Conservation (phyloP, 306 rosid species). For the Quercus bicolor region DNA sequence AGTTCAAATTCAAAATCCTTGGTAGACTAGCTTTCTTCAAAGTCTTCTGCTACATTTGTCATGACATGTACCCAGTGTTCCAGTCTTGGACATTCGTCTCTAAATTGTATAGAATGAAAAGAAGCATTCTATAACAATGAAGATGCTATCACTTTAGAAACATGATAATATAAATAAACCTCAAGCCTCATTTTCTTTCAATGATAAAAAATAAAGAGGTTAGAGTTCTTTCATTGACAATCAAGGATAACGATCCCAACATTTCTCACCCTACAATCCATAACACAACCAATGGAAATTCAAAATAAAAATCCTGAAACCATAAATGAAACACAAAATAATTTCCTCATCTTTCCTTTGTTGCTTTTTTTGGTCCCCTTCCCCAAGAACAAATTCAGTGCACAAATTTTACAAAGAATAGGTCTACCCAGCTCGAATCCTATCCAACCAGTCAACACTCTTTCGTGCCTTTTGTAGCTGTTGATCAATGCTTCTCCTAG, state of each 20-base stretch:
- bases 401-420: slow-evolving; percentile 11
- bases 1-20: no score
- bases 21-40: no score
- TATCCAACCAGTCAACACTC: slow-evolving; percentile 87
- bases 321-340: slow-evolving; percentile 50
- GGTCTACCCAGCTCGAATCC: slow-evolving; percentile 58
- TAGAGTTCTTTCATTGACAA: slow-evolving; percentile 47
- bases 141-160: not conserved
- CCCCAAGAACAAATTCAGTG: slow-evolving; percentile 32
- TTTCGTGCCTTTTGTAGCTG: slow-evolving; percentile 75
- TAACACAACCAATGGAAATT: slow-evolving; percentile 24
- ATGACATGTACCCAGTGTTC: not conserved
- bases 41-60: no score
- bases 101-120: not conserved
- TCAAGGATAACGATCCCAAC: slow-evolving; percentile 29
- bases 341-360: slow-evolving; percentile 24
- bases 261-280: slow-evolving; percentile 41
- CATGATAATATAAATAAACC: slow-evolving; percentile 16
- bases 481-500: slow-evolving; percentile 68
- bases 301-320: slow-evolving; percentile 44
- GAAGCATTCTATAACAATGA: not conserved
- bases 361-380: slow-evolving; percentile 35
- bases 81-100: not conserved
- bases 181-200: slow-evolving; percentile 31
- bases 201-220: slow-evolving; percentile 37